phyloP scores from a whole-genome alignment of 176 grass and related monocot genomes.

The Puya raimondii region DNA sequence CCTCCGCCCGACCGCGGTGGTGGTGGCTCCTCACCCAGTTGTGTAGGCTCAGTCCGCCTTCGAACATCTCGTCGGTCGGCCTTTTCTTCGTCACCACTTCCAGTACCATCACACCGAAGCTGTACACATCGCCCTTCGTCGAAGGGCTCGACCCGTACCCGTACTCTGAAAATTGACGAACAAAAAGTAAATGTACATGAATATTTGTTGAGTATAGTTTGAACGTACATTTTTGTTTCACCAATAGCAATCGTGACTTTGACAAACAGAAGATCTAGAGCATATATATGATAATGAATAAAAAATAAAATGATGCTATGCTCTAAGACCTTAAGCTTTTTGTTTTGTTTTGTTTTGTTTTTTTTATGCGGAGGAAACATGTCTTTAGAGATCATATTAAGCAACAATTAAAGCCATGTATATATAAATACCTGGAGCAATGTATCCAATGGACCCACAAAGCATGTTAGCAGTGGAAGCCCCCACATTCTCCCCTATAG shows the following conservation, averaged over 20 bases:
- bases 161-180: slow-evolving; percentile 43
- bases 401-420: background rate
- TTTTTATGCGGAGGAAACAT: too few species aligned
- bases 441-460: slow-evolving; percentile 86
- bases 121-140: slow-evolving; percentile 84
- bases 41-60: slow-evolving; percentile 52
- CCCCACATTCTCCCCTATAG: slow-evolving; percentile 33
- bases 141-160: slow-evolving; percentile 64
- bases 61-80: slow-evolving; percentile 73
- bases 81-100: slow-evolving; percentile 60
- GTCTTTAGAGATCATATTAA: too few species aligned
- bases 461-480: slow-evolving; percentile 75
- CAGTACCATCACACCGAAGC: slow-evolving; percentile 78
- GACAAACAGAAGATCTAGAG: too few species aligned
- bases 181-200: too few species aligned
- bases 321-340: too few species aligned
- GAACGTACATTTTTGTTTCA: too few species aligned
- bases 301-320: background rate
- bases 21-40: slow-evolving; percentile 62
- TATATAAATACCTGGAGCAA: slow-evolving; percentile 50
- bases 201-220: too few species aligned
- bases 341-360: too few species aligned
- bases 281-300: background rate
- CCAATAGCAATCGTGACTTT: too few species aligned
- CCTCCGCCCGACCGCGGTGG: slow-evolving; percentile 44